These are phyloP conservation scores for Talaromyces ruber DNA, from an alignment of 495 filamentous ascomycete genomes.

Conservation along the genomic window DNA sequence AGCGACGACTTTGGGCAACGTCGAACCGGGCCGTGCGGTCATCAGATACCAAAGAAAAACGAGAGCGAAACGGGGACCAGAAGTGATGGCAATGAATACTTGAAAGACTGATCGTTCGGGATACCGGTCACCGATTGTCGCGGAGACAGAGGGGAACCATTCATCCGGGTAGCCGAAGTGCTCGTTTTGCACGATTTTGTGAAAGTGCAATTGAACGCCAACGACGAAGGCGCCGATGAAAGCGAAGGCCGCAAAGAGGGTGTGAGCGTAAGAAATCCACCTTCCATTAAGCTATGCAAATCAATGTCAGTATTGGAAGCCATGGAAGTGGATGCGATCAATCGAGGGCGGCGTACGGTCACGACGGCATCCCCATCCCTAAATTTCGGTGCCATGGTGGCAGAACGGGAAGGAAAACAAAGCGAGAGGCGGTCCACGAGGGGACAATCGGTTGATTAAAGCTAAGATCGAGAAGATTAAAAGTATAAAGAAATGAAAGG, in stretches of 20 bases:
- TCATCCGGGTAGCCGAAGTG: slow-evolving; percentile 94
- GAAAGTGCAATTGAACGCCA: slow-evolving; percentile 79
- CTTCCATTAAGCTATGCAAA: slow-evolving; percentile 64
- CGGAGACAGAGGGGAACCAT: slow-evolving; percentile 98
- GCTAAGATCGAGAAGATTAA: background rate
- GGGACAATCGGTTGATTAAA: background rate
- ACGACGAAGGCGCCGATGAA: slow-evolving; percentile 87
- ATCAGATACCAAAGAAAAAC: slow-evolving; percentile 91
- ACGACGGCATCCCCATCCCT: slow-evolving; percentile 85
- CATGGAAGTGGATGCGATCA: background rate
- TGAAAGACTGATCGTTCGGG: slow-evolving; percentile 96
- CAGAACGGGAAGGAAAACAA: slow-evolving; percentile 8
- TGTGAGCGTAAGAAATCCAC: slow-evolving; percentile 90
- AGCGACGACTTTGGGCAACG: slow-evolving; percentile 74
- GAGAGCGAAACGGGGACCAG: slow-evolving; percentile 84
- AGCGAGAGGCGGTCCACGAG: background rate
- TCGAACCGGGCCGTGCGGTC: slow-evolving; percentile 63
- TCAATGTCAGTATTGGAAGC: background rate
- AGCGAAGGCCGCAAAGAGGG: slow-evolving; percentile 73
- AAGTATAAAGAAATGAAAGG: slow-evolving; percentile 13
- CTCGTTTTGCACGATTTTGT: slow-evolving; percentile 97
- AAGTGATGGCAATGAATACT: slow-evolving; percentile 93
- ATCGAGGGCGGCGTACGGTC: slow-evolving; percentile 37
- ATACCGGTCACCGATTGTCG: slow-evolving; percentile 98
- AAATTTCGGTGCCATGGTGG: slow-evolving; percentile 68